These are phyloP conservation scores for Fusarium kyushuense DNA, from an alignment of 2,329 filamentous ascomycete genomes.

Conservation along the genomic window DNA sequence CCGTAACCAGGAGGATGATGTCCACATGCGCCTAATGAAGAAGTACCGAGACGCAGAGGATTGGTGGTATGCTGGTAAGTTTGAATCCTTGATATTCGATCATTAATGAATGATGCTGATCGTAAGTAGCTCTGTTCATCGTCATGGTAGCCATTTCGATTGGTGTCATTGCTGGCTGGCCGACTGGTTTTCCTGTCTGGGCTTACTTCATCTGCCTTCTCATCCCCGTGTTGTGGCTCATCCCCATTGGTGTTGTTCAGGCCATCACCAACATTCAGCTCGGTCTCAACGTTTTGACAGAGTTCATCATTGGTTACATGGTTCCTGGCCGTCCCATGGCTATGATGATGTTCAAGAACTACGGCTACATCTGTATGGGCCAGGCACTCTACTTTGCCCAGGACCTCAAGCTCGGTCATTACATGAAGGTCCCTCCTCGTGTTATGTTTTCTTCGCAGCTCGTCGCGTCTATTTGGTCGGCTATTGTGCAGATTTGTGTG, in stretches of 20 bases:
- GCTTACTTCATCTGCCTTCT: constrained; percentile 68
- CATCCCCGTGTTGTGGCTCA: constrained; percentile 68
- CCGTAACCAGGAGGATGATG: constrained; percentile 67
- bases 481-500: constrained; percentile 71
- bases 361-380: constrained; percentile 75
- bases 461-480: constrained; percentile 70
- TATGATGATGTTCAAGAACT: constrained; percentile 85
- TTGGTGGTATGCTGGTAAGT: constrained; percentile 69
- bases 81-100: constrained; percentile 50
- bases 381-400: constrained; percentile 74
- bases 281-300: constrained; percentile 77
- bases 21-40: constrained; percentile 72
- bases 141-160: constrained; percentile 68
- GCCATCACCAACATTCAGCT: constrained; percentile 72
- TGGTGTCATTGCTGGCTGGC: constrained; percentile 66
- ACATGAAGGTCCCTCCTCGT: constrained; percentile 74
- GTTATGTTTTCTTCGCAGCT: constrained; percentile 72
- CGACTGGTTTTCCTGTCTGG: constrained; percentile 69
- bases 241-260: constrained; percentile 72
- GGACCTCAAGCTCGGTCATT: constrained; percentile 76
- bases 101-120: constrained; percentile 22
- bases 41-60: constrained; percentile 70
- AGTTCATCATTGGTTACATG: constrained; percentile 80
- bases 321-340: constrained; percentile 76
- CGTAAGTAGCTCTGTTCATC: constrained; percentile 57